Base-by-base conservation (phyloP, 2,329 filamentous ascomycete genomes). In the Rutstroemia sp. region DNA sequence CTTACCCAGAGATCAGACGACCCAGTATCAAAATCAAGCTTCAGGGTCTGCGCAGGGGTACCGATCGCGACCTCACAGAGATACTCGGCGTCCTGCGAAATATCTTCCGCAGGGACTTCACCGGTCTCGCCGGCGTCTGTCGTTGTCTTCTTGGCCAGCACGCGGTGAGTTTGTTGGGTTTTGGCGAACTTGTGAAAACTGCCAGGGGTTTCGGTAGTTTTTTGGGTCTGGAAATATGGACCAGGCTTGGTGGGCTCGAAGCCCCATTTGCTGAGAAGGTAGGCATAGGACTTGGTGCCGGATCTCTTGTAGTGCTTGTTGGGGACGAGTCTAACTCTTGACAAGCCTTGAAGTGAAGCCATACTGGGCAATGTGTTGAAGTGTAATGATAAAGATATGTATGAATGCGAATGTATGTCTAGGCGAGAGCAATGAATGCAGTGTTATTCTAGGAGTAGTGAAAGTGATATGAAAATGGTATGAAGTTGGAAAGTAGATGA, bases 21-120 rank as follows among this genome's bases (percentile, higher is more conserved):
- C 19, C 85, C 85, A 41, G 85, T 88, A 67, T 89, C 86, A 59
- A 89, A 88, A 65, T 88, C 79, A 14, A 88, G 69, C 60, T 76
- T 77, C 45, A 84, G 62, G 47, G 72, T 81, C 72, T 89, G 85
- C 1, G 76, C 70, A 16, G 85, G 85, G 1, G 79, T 84, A 27
- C 87, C 87, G 58, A 89, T 83, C 14, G 72, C 67, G 25, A 89
- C 80, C 30, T 80, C 75, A 48, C 79, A 84, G 21, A 88, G 76
- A 66, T 88, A 88, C 71, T 80, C 71, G n/a, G n/a, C n/a, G n/a
- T n/a, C n/a, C n/a, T n/a, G n/a, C n/a, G n/a, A n/a, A n/a, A n/a
- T n/a, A n/a, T n/a, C n/a, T n/a, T n/a, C n/a, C n/a, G n/a, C n/a
- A n/a, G n/a, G n/a, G n/a, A 86, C 79, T 41, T 80, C 71, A 2